These are phyloP conservation scores for Cladophialophora yegresii DNA, from an alignment of 2,329 filamentous ascomycete genomes.

Conservation along the genomic window DNA sequence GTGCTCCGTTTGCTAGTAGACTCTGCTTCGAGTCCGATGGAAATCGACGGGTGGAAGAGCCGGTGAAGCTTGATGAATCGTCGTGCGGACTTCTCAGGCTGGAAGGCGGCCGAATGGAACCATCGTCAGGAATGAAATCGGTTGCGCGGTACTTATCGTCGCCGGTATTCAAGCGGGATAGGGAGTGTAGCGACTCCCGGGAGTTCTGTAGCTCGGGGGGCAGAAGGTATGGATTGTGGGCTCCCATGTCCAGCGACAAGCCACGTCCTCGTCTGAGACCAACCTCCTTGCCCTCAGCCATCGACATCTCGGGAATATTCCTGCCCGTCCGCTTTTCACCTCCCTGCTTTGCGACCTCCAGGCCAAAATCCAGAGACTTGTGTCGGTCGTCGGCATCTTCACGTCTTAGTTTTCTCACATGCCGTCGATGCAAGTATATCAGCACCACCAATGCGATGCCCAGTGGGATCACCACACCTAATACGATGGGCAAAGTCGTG, in stretches of 20 bases:
- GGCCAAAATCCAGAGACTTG: slow-evolving; percentile 88
- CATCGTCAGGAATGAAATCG: slow-evolving; percentile 56
- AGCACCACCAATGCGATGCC: slow-evolving; percentile 67
- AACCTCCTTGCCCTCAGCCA: slow-evolving; percentile 54
- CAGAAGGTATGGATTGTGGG: slow-evolving; percentile 88
- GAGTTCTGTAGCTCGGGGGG: slow-evolving; percentile 78
- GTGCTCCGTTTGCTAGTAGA: slow-evolving; percentile 58
- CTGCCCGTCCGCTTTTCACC: slow-evolving; percentile 47
- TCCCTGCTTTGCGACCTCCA: slow-evolving; percentile 57
- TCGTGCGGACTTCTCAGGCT: slow-evolving; percentile 46
- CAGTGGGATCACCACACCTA: slow-evolving; percentile 75
- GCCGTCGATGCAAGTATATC: slow-evolving; percentile 75
- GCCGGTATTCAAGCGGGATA: slow-evolving; percentile 73
- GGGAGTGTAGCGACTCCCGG: slow-evolving; percentile 79
- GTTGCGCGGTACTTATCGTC: slow-evolving; percentile 81
- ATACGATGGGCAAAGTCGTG: slow-evolving; percentile 66
- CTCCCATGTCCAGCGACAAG: slow-evolving; percentile 65
- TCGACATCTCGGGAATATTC: slow-evolving; percentile 55
- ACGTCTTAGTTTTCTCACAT: slow-evolving; percentile 66
- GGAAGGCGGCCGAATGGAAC: slow-evolving; percentile 44
- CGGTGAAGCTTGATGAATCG: slow-evolving; percentile 56
- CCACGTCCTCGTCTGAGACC: slow-evolving; percentile 46
- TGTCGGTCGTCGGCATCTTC: slow-evolving; percentile 88
- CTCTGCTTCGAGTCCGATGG: slow-evolving; percentile 51
- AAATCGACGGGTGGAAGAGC: slow-evolving; percentile 46